These are phyloP conservation scores for Hysterangium stoloniferum DNA, from an alignment of 768 basidiomycete species.

Conservation along the genomic window DNA sequence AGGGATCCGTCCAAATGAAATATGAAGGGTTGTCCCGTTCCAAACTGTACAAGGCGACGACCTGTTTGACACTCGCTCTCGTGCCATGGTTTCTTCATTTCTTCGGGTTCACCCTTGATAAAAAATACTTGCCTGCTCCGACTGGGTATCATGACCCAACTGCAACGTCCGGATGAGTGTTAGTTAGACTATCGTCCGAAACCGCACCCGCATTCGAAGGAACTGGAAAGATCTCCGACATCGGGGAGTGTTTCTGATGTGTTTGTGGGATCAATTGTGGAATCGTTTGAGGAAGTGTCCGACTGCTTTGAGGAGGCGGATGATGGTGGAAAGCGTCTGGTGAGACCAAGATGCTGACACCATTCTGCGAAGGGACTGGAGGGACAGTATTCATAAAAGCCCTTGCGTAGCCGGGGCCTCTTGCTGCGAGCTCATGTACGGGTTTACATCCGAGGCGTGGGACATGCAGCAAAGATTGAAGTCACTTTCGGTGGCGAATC, in stretches of 20 bases:
- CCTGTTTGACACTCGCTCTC: constrained; percentile 57
- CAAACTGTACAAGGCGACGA: constrained; percentile 83
- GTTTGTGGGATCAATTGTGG: too few relatives aligned
- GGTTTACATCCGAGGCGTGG: neutral
- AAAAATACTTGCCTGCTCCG: constrained; percentile 25
- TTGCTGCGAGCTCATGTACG: neutral
- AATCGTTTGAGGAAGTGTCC: too few relatives aligned
- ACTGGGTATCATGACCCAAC: constrained; percentile 22
- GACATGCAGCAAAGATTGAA: constrained; percentile 3
- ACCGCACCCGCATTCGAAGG: constrained; percentile 17
- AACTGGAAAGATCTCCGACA: neutral
- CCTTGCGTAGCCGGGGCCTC: neutral
- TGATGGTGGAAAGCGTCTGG: neutral
- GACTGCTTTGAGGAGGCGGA: neutral
- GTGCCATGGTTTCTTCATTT: constrained; percentile 23
- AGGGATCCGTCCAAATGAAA: constrained; percentile 68
- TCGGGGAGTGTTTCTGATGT: neutral
- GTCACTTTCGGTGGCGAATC: neutral
- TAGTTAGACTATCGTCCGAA: constrained; percentile 21
- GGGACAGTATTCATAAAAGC: neutral
- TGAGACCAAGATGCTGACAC: neutral
- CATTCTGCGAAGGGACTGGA: neutral
- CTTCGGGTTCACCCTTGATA: constrained; percentile 43
- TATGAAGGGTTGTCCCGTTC: constrained; percentile 64
- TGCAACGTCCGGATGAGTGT: constrained; percentile 18